phyloP scores from a whole-genome alignment of 148 eudicot species.

The Chenopodium formosanum region DNA sequence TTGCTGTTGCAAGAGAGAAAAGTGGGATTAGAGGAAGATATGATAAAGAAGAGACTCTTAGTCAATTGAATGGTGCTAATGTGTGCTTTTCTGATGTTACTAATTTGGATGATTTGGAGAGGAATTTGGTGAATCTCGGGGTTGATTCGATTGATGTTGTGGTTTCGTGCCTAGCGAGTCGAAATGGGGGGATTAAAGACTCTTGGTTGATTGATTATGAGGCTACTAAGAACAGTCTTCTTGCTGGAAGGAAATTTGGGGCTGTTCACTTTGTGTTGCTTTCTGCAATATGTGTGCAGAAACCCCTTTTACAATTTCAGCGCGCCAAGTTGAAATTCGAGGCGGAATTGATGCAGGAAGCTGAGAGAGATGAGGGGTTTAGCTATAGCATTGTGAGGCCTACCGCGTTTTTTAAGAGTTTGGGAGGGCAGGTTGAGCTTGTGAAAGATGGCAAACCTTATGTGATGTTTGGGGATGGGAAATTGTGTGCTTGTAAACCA shows the following conservation, averaged over 20 bases:
- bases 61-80: slow-evolving; percentile 62
- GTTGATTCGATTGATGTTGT: slow-evolving; percentile 67
- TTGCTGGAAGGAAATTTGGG: slow-evolving; percentile 71
- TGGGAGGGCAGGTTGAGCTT: slow-evolving; percentile 91
- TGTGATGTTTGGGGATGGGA: slow-evolving; percentile 99
- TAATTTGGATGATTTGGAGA: slow-evolving; percentile 49
- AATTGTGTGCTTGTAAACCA: slow-evolving; percentile 90
- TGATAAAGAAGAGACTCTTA: slow-evolving; percentile 67
- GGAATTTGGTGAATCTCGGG: slow-evolving; percentile 55
- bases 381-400: slow-evolving; percentile 91
- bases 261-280: slow-evolving; percentile 81
- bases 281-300: slow-evolving; percentile 96
- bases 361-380: slow-evolving; percentile 48
- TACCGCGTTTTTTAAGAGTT: slow-evolving; percentile 96
- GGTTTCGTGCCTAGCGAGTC: slow-evolving; percentile 90
- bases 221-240: slow-evolving; percentile 76
- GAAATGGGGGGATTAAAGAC: slow-evolving; percentile 79
- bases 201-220: slow-evolving; percentile 90
- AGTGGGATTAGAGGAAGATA: slow-evolving; percentile 72
- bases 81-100: slow-evolving; percentile 93
- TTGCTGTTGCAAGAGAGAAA: slow-evolving; percentile 77
- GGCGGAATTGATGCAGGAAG: slow-evolving; percentile 70
- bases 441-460: slow-evolving; percentile 94
- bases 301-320: slow-evolving; percentile 87
- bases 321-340: slow-evolving; percentile 89